Evolutionary conservation across 176 grass and related monocot genomes (phyloP), one percentile per base, ranked within the genome.

Genomic region (Juncus effusus): DNA sequence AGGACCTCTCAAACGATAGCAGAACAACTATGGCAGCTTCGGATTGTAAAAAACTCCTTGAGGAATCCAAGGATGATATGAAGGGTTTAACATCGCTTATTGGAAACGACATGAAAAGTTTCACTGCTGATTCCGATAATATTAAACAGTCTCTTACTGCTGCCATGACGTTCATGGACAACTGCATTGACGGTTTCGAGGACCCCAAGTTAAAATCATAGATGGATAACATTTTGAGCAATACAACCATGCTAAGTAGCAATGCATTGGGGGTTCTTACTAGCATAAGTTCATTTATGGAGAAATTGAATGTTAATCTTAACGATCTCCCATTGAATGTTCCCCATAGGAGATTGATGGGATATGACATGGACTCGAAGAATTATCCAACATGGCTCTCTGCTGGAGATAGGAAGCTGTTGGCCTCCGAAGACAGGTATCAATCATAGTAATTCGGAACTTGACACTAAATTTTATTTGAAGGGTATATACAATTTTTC

Each of bases 181-280:
- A 79, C 59, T 96, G 92, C 55, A 39, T 84, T 13, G 92, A 96
- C 28, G 87, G 85, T 0, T 88, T 96, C 75, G 42, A 84, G 0
- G 79, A 96, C 55, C 82, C 81, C 15, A 71, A 84, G 55, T 77
- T 89, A 5, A 81, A 82, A 36, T 47, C 62, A 1, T 79, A 81
- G 57, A 96, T 96, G 93, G 16, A 80, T 42, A 15, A 10, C 1
- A 71, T 70, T 42, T 78, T 96, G 52, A 74, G 78, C 61, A 91
- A 88, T 42, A 76, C 84, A 51, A 81, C 87, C 0, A 61, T 85
- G 74, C 76, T 83, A 14, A 91, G 84, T 70, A 96, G 92, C 79
- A 96, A 96, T 65, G 87, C 84, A 52, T 83, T 96, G 28, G 82
- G 79, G 51, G 82, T 96, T 66, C 77, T 90, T 63, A 82, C 79